These are phyloP conservation scores for Aspergillus sp. DNA, from an alignment of 2,329 filamentous ascomycete genomes.

Conservation along the genomic window DNA sequence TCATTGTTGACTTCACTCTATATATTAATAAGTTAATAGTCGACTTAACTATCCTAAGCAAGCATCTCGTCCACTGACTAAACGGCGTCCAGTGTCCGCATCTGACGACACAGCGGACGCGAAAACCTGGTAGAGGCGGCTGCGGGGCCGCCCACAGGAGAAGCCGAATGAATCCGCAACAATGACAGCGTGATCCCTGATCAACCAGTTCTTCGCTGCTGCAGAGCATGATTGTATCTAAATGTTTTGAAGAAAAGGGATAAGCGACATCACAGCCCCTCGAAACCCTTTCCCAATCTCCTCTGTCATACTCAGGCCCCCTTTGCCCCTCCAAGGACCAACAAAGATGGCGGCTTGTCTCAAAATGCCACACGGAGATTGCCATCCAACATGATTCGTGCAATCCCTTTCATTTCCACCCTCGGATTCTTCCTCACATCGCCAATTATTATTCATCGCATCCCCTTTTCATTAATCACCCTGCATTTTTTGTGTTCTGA, in stretches of 20 bases:
- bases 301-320: slow-evolving; percentile 13
- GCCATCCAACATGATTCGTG: slow-evolving; percentile 19
- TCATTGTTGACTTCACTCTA: slow-evolving; percentile 1
- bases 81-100: slow-evolving; percentile 5
- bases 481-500: slow-evolving; percentile 6
- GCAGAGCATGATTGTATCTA: no score
- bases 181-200: not conserved
- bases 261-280: slow-evolving; percentile 10
- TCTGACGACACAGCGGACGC: slow-evolving; percentile 20
- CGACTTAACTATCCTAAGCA: not conserved
- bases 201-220: no score
- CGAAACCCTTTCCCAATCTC: not conserved
- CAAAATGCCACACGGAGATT: slow-evolving; percentile 20
- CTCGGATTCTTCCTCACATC: slow-evolving; percentile 14
- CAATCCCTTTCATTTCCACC: slow-evolving; percentile 24
- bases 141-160: not conserved
- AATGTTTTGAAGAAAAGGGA: not conserved
- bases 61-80: not conserved
- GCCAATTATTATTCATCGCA: slow-evolving; percentile 5
- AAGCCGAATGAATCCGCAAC: not conserved
- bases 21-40: not conserved
- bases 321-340: slow-evolving; percentile 25
- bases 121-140: slow-evolving; percentile 23
- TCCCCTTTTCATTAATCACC: slow-evolving; percentile 11
- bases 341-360: slow-evolving; percentile 18